Evolutionary conservation across 768 basidiomycete genomes (phyloP), one percentile per base, ranked within the genome.

Genomic region (Mycena maculata): DNA sequence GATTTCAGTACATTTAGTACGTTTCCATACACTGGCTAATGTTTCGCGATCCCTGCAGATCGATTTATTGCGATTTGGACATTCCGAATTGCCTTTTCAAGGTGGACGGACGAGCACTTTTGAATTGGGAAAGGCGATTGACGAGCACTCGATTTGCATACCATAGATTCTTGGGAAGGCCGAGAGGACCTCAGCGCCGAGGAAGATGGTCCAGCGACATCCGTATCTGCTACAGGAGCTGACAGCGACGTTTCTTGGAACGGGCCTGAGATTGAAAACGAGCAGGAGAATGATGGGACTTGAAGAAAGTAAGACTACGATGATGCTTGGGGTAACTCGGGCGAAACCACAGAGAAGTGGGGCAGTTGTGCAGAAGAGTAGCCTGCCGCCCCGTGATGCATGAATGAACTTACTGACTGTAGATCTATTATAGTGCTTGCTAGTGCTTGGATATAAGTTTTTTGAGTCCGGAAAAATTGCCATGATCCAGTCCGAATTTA

Each of bases 161-260:
- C 82, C 84, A 4, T 71, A 83, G 83, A 81, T 81, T 16, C 84
- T 85, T 1, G 80, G 77, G 30, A 83, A 83, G 66, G 72, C 27
- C 77, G 73, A 65, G 78, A 76, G 48, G 73, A 73, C 23, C 65
- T 61, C 47, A 76, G 75, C 64, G 74, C 74, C 39, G 75, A 72
- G 18, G 78, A 76, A 4, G 75, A 75, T 57, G 72, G 52, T n/a
- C 54, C 36, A 25, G 62, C 69, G 23, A 41, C 61, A 31, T 56
- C 62, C 11, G 36, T 59, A 16, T 71, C 70, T 22, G 79, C 81
- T 13, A 81, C 77, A 0, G 83, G 78, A 0, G 79, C 76, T 31
- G 84, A 84, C 20, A 83, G 81, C 20, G 82, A 84, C 60, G 69
- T 82, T 18, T 83, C 83, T 45, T 78, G 79, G 77, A 77, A 77